phyloP scores from a whole-genome alignment of 257 asterid genomes.

The Capsicum chinense region DNA sequence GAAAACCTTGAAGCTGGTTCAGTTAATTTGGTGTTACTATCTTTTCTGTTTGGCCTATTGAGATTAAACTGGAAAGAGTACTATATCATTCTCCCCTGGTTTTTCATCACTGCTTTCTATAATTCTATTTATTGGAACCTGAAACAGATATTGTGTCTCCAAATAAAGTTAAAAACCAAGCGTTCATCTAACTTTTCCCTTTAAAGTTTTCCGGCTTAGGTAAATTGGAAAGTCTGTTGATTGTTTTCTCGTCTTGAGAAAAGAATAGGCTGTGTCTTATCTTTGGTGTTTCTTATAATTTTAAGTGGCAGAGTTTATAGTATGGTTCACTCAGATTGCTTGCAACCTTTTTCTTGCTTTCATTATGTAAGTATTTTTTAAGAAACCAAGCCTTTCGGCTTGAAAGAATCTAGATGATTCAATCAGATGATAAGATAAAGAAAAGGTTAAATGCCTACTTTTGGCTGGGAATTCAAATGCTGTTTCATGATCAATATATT shows the following conservation, averaged over 20 bases:
- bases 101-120: not conserved
- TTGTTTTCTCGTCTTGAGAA: not conserved
- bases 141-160: not conserved
- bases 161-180: not conserved
- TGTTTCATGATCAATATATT: not conserved
- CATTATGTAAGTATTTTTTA: not conserved
- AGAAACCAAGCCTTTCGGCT: too few species aligned
- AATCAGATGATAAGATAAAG: not conserved
- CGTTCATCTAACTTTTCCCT: not conserved
- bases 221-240: not conserved
- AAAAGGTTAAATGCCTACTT: not conserved
- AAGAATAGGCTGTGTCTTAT: not conserved
- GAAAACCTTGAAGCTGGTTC: constrained; percentile 6
- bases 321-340: too few species aligned
- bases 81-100: not conserved
- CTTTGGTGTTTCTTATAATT: not conserved
- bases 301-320: not conserved
- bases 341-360: not conserved
- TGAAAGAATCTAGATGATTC: not conserved
- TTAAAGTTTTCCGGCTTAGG: not conserved
- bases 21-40: constrained; percentile 2
- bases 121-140: too few species aligned
- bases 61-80: not conserved
- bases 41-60: not conserved
- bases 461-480: not conserved